Evolutionary conservation across 805 yeast species (phyloP).

Genomic region (Starmera dryadoides): DNA sequence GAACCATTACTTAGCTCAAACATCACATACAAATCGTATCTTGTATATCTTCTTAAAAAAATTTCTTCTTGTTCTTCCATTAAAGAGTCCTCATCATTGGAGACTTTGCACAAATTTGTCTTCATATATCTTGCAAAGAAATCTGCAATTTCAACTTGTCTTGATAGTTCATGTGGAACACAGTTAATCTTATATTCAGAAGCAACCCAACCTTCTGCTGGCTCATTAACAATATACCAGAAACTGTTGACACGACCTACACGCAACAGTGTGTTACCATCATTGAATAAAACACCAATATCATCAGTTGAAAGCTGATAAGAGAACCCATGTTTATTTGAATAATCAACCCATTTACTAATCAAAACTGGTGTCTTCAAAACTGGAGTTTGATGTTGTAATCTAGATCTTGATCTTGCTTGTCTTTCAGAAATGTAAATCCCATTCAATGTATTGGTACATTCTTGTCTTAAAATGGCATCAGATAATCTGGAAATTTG

Average conservation of each 20-base stretch:
- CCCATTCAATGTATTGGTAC: slow-evolving; percentile 37
- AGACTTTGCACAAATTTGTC: slow-evolving; percentile 76
- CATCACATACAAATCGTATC: slow-evolving; percentile 78
- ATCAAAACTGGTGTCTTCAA: slow-evolving; percentile 57
- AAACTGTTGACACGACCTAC: slow-evolving; percentile 56
- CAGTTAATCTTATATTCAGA: slow-evolving; percentile 35
- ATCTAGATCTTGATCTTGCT: slow-evolving; percentile 18
- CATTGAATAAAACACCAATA: slow-evolving; percentile 85
- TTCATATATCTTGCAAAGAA: slow-evolving; percentile 91
- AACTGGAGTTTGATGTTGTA: slow-evolving; percentile 1
- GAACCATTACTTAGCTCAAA: slow-evolving; percentile 90
- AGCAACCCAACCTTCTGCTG: slow-evolving; percentile 46
- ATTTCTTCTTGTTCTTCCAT: slow-evolving; percentile 51
- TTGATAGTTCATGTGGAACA: slow-evolving; percentile 43
- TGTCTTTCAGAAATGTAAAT: slow-evolving; percentile 37
- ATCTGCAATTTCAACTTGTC: slow-evolving; percentile 79
- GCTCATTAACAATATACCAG: slow-evolving; percentile 51
- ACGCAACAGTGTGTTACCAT: slow-evolving; percentile 74
- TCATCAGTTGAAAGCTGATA: slow-evolving; percentile 87
- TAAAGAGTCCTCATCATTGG: slow-evolving; percentile 45
- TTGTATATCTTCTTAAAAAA: slow-evolving; percentile 74
- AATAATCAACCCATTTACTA: slow-evolving; percentile 97
- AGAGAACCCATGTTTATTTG: slow-evolving; percentile 91
- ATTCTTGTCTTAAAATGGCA: slow-evolving; percentile 33
- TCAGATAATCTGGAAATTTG: slow-evolving; percentile 19